Conservation (phyloP, 2,329 filamentous ascomycete genomes). For the Rhynchosporium graminicola region DNA sequence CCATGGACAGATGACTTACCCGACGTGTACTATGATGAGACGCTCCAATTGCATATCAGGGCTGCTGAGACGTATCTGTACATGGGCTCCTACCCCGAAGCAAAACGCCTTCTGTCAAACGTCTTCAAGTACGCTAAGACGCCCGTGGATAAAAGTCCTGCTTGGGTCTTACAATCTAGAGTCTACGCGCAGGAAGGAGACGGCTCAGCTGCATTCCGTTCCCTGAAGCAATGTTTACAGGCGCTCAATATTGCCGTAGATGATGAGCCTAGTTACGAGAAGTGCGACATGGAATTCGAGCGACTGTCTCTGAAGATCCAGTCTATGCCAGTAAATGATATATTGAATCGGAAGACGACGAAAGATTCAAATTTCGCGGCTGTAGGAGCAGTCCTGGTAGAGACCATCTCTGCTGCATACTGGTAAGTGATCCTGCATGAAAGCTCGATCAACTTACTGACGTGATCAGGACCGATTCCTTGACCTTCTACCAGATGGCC, state of each 20-base stretch:
- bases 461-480: slow-evolving; percentile 50
- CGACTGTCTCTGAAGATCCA: slow-evolving; percentile 60
- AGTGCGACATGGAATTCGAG: slow-evolving; percentile 76
- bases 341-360: slow-evolving; percentile 47
- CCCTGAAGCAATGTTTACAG: slow-evolving; percentile 69
- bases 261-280: slow-evolving; percentile 67
- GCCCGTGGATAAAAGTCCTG: slow-evolving; percentile 77
- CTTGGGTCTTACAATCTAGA: slow-evolving; percentile 80
- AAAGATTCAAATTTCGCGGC: slow-evolving; percentile 59
- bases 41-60: slow-evolving; percentile 74
- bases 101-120: slow-evolving; percentile 66
- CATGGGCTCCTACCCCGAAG: slow-evolving; percentile 69
- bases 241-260: slow-evolving; percentile 69
- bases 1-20: slow-evolving; percentile 70
- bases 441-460: neutral
- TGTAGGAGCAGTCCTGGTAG: slow-evolving; percentile 68
- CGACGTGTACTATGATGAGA: slow-evolving; percentile 86
- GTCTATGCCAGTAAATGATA: slow-evolving; percentile 52
- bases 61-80: slow-evolving; percentile 83
- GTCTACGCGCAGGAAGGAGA: slow-evolving; percentile 77
- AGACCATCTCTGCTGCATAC: slow-evolving; percentile 69
- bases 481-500: slow-evolving; percentile 72
- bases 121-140: slow-evolving; percentile 72
- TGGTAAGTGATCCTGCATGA: slow-evolving; percentile 49
- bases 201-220: slow-evolving; percentile 65